Conservation (phyloP, 1,284 basidiomycete genomes). For the Vanrija humicola region DNA sequence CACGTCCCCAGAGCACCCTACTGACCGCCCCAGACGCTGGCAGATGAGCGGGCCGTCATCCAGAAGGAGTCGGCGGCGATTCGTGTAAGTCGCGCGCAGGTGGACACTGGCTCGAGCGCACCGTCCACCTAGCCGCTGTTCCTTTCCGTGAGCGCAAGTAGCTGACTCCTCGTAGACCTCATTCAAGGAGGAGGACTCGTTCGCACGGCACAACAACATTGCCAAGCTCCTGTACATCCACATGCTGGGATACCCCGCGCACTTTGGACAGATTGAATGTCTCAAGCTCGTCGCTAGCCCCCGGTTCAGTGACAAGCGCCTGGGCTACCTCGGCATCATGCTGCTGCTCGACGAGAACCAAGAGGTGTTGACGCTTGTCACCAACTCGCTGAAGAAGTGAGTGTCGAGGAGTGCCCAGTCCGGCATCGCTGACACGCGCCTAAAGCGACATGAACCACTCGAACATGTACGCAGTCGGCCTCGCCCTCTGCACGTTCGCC, state of each 20-base stretch:
- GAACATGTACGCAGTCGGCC: constrained; percentile 97
- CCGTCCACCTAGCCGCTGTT: neutral
- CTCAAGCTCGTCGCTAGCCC: constrained; percentile 98
- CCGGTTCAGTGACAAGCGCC: constrained; percentile 90
- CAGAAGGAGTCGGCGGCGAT: constrained; percentile 98
- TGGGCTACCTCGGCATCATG: constrained; percentile 98
- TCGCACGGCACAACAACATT: constrained; percentile 91
- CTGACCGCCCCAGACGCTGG: constrained; percentile 68
- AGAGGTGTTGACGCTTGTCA: constrained; percentile 94
- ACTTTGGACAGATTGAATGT: constrained; percentile 99
- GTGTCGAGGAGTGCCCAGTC: constrained; percentile 34
- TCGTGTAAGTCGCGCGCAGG: constrained; percentile 50
- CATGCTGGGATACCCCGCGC: constrained; percentile 98
- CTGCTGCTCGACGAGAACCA: constrained; percentile 95
- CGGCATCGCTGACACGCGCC: constrained; percentile 3
- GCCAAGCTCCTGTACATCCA: constrained; percentile 99
- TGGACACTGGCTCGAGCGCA: neutral
- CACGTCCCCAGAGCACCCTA: neutral
- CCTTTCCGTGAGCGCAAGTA: no score
- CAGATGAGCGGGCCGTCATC: constrained; percentile 95
- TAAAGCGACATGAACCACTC: constrained; percentile 97
- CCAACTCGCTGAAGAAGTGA: constrained; percentile 97
- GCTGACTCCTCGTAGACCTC: constrained; percentile 57
- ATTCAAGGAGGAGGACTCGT: constrained; percentile 95
- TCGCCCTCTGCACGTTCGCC: constrained; percentile 96